These are phyloP conservation scores for Komagataella mondaviorum DNA, from an alignment of 805 yeast genomes.

Conservation along the genomic window DNA sequence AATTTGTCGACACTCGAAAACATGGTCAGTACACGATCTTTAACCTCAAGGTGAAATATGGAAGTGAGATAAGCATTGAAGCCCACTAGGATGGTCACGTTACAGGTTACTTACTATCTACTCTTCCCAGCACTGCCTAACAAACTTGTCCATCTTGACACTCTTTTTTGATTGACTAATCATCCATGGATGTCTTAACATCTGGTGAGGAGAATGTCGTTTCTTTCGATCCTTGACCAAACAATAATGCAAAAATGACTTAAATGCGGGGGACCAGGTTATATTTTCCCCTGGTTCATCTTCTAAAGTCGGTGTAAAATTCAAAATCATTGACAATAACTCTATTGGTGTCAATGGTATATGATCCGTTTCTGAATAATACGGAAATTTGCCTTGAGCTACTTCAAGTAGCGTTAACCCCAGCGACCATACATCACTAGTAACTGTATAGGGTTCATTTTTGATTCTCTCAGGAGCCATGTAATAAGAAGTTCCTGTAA, in stretches of 20 bases:
- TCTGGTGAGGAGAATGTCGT: slow-evolving; percentile 87
- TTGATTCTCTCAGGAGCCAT: slow-evolving; percentile 98
- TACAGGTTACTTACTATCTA: background rate
- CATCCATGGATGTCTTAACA: slow-evolving; percentile 91
- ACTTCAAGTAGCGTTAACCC: slow-evolving; percentile 89
- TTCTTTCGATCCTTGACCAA: slow-evolving; percentile 66
- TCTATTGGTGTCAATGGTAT: slow-evolving; percentile 75
- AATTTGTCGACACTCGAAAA: background rate
- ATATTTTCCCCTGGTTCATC: slow-evolving; percentile 72
- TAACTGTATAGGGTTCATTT: slow-evolving; percentile 90
- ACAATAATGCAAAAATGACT: slow-evolving; percentile 71
- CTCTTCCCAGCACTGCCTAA: slow-evolving; percentile 54
- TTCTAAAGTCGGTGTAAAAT: slow-evolving; percentile 64
- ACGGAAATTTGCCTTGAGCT: slow-evolving; percentile 86
- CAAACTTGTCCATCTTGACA: slow-evolving; percentile 81
- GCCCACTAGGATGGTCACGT: background rate
- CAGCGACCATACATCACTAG: slow-evolving; percentile 93
- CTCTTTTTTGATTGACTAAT: slow-evolving; percentile 56
- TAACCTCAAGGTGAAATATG: background rate
- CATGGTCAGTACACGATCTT: background rate
- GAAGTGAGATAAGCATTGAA: background rate
- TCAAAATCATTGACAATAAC: slow-evolving; percentile 65
- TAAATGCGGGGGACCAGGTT: slow-evolving; percentile 71
- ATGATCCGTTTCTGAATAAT: slow-evolving; percentile 22
- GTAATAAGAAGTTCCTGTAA: slow-evolving; percentile 93